These are phyloP conservation scores for Trichothecium roseum DNA, from an alignment of 2,329 filamentous ascomycete genomes.

Conservation along the genomic window DNA sequence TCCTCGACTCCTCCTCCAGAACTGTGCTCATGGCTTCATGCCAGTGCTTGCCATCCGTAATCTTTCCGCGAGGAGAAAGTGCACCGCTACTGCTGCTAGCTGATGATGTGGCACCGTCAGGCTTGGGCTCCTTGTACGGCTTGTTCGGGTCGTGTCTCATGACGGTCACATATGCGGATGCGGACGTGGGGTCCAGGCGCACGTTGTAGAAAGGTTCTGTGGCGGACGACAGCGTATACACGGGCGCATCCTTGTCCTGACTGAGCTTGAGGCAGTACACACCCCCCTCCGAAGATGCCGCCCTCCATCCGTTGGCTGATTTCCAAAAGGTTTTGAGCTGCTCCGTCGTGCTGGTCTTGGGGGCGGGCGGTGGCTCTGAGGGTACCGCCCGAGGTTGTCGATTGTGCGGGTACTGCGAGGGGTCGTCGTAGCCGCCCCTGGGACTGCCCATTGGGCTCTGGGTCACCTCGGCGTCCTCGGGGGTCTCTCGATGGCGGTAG, in stretches of 20 bases:
- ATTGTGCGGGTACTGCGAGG: neutral
- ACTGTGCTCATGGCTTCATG: conserved; percentile 47
- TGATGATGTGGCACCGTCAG: conserved; percentile 14
- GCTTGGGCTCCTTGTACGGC: conserved; percentile 35
- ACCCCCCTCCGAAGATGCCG: conserved; percentile 45
- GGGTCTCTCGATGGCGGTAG: conserved; percentile 25
- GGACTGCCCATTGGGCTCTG: conserved; percentile 9
- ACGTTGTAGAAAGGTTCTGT: conserved; percentile 54
- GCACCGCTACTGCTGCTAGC: conserved; percentile 15
- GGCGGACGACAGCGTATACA: conserved; percentile 55
- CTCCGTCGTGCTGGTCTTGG: conserved; percentile 44
- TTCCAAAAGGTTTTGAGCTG: conserved; percentile 59
- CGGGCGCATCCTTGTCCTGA: conserved; percentile 47
- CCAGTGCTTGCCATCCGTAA: conserved; percentile 37
- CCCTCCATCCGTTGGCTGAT: conserved; percentile 59
- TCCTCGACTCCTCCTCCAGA: conserved; percentile 43
- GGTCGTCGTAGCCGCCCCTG: conserved; percentile 1
- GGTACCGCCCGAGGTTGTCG: conserved; percentile 10
- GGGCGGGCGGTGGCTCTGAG: conserved; percentile 30
- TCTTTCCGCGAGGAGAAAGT: conserved; percentile 14
- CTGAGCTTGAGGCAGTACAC: conserved; percentile 49
- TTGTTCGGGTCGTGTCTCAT: conserved; percentile 51
- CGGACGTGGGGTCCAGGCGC: conserved; percentile 52
- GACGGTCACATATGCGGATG: conserved; percentile 50
- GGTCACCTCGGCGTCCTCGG: neutral